Evolutionary conservation across 2,329 filamentous ascomycete genomes (phyloP), one percentile per base, ranked within the genome.

Genomic region (Pseudocercospora musae): DNA sequence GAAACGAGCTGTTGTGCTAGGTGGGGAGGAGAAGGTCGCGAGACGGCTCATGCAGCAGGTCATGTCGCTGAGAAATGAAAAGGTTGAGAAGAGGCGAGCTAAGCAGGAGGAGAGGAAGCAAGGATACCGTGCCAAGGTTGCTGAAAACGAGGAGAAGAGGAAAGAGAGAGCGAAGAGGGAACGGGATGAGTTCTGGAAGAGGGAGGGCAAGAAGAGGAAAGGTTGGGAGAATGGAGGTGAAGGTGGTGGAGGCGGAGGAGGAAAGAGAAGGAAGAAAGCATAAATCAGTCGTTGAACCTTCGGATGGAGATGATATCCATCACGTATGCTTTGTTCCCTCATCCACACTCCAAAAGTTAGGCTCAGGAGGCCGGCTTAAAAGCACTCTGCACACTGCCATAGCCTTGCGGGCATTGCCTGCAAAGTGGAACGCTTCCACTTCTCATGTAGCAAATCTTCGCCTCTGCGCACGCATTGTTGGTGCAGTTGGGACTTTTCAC

Each of bases 1-100:
- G 81, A 97, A 97, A 81, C 90, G 95, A 9, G 95, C 94, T 13
- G 92, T 98, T n/a, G 86, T 96, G 23, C 78, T 89, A 11, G 88
- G 88, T 25, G 78, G 76, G 48, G 94, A 98, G 77, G 95, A 99
- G 84, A 92, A 89, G 82, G 89, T 89, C 76, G 92, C 92, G 4
- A 84, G 95, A 31, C 88, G 92, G 70, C 81, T 99, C 68, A 89
- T 99, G 87, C 90, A 96, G 80, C 95, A 97, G 82, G 85, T 99
- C 57, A 89, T 91, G 73, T 94, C 93, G 15, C 81, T 99, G 72
- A 82, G 92, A 69, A 96, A 96, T 73, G 95, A 98, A 73, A 95
- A 96, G 76, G 86, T 89, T 29, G 91, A 90, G 69, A 96, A 95
- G 82, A 82, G 95, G 50, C 79, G 86, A 21, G 88, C 82, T 61